Evolutionary conservation across 108 stramenopile genomes (phyloP).

Genomic region (Fistulifera pelliculosa): DNA sequence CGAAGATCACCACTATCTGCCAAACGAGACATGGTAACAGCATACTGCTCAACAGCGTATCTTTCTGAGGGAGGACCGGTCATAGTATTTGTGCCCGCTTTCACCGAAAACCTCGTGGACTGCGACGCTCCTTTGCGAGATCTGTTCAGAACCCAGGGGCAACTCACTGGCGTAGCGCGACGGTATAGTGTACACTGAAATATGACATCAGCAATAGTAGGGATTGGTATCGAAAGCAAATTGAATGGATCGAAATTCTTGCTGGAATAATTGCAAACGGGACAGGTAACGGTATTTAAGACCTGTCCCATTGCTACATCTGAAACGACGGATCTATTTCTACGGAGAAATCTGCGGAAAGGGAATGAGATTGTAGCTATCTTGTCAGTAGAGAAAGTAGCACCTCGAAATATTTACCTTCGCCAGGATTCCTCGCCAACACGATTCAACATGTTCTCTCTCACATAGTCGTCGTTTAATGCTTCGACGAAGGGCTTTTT

Average conservation of each 20-base stretch:
- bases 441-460: constrained; percentile 35
- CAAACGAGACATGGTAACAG: constrained; percentile 70
- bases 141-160: constrained; percentile 50
- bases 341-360: constrained; percentile 47
- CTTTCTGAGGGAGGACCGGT: constrained; percentile 57
- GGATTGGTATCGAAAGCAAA: constrained; percentile 83
- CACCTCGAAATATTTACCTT: constrained; percentile 18
- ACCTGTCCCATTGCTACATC: constrained; percentile 83
- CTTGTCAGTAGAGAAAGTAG: background rate
- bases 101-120: constrained; percentile 12
- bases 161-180: constrained; percentile 61
- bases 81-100: background rate
- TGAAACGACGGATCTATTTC: constrained; percentile 72
- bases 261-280: constrained; percentile 63
- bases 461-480: constrained; percentile 79
- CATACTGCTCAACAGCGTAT: constrained; percentile 60
- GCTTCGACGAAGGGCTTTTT: constrained; percentile 89
- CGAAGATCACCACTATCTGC: constrained; percentile 78
- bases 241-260: constrained; percentile 93
- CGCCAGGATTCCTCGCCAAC: constrained; percentile 82
- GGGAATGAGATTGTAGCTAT: background rate
- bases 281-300: constrained; percentile 77
- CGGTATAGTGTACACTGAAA: constrained; percentile 69
- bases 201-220: constrained; percentile 79
- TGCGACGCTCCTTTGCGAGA: constrained; percentile 21